A percentile compares a stretch with the other conserved stretches of the same genome.
Evolutionary conservation across 208 protist genomes (phyloP).

Genomic region (Porcisia hertigi): DNA sequence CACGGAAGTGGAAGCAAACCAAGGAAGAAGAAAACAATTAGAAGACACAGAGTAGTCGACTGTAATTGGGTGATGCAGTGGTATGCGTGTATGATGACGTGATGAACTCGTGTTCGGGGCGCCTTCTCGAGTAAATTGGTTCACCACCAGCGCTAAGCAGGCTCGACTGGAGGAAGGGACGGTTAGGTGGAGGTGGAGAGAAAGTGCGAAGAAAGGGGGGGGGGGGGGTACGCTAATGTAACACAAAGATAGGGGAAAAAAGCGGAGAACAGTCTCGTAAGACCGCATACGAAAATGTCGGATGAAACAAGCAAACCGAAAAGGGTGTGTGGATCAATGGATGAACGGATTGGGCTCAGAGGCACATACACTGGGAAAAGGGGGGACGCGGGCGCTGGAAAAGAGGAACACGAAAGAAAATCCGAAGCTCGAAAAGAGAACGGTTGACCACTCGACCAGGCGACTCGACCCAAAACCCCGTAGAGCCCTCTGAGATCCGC

Average conservation of each 20-base stretch:
- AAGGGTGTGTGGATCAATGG: not conserved
- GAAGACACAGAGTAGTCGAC: not conserved
- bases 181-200: not conserved
- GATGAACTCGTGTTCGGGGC: not conserved
- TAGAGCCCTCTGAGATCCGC: not conserved
- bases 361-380: not conserved
- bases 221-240: too few relatives aligned
- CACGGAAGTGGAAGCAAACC: not conserved
- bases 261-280: too few relatives aligned
- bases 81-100: not conserved
- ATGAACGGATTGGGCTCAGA: not conserved
- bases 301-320: not conserved
- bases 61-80: not conserved
- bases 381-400: not conserved
- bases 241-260: too few relatives aligned
- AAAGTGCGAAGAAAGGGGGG: too few relatives aligned
- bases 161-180: not conserved
- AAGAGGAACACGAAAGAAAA: not conserved
- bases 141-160: not conserved
- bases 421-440: not conserved
- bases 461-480: too few relatives aligned
- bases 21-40: not conserved
- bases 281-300: not conserved
- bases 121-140: not conserved
- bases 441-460: too few relatives aligned